Evolutionary conservation across 2,329 filamentous ascomycete genomes (phyloP), one percentile per base, ranked within the genome.

Genomic region (Aspergillus puulaauensis): DNA sequence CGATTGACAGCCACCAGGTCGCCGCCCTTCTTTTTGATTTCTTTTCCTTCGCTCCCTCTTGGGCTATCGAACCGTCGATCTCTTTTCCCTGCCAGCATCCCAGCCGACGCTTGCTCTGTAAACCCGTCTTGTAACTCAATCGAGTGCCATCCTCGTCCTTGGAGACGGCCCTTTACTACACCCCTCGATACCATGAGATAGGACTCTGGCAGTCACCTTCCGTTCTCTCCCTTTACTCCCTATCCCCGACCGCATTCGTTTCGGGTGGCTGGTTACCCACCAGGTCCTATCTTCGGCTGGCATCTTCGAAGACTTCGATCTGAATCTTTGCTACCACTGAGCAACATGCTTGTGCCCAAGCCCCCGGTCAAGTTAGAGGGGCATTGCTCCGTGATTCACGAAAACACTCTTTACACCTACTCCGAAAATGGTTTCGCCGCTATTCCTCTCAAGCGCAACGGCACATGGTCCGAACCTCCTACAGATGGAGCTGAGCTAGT

Each of bases 321-420:
- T 48, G 24, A 24, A 43, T 56, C 60, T 45, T 55, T 45, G 35
- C 56, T 48, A 27, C 15, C 35, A 7, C 49, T 52, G 39, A 60
- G 59, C 63, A 69, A 68, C 46, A 96, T 96, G 91, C 79, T 86
- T 69, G 80, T 88, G 56, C 91, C 91, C 49, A 77, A 86, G 69
- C 91, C 92, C 52, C 79, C 83, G 53, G 82, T 86, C 70, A 80
- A 87, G 61, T 79, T 97, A 72, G 84, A 86, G 73, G 86, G 88
- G 75, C 87, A 90, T 68, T 98, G 93, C 77, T 91, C 92, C 57
- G 85, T 89, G 69, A 83, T 97, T 61, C 82, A 90, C 78, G 82
- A 92, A 70, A 87, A 92, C 73, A 91, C 87, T 12, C 85, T 98
- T 53, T 98, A 96, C 78, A 87, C 90, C 46, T 96, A 91, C 73